Evolutionary conservation across 2,329 filamentous ascomycete genomes (phyloP), one percentile per base, ranked within the genome.

Genomic region (Trichoderma atrobrunneum): DNA sequence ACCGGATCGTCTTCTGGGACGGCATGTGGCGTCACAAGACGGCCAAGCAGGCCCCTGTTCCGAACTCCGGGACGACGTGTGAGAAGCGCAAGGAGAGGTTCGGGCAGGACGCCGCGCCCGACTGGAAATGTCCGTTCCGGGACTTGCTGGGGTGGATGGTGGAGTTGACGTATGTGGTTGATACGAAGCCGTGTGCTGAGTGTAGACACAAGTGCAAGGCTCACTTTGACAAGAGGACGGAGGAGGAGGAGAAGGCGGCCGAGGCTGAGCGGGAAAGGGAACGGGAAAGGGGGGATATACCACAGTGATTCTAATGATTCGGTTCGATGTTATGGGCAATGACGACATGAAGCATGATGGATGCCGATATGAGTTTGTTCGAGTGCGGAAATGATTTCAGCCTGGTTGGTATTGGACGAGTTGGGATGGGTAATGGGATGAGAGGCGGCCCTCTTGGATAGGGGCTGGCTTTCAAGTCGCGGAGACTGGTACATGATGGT

Each of bases 1-100:
- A 70, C 28, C 56, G 66, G 3, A 70, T 70, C 30, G 57, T 70
- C 24, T 70, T 62, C 32, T 70, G 66, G 66, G 57, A 61, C 32
- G 66, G 66, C 18, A 12, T 62, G 57, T 70, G 66, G 66, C 66
- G 57, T 21, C 66, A 70, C 36, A 61, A 48, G 66, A 70, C 66
- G 57, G 39, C 34, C 36, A 70, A 70, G 57, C 57, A 62, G 57
- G 66, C 66, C 8, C 66, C 66, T 11, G 57, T 70, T n/a, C 57
- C 66, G 39, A 54, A 70, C 32, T 70, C 66, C 5, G 66, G 66
- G 12, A 70, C 66, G 39, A 39, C 56, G 28, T 70, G 66, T 30
- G 66, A 70, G 66, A 51, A n/a, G 39, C 66, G 24, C n/a, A 70
- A 61, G 28, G 36, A 70, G n/a, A n/a, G 30, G 21, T 32, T 36